A percentile compares a stretch with the other conserved stretches of the same genome.
Evolutionary conservation across 306 rosid species (phyloP).

Genomic region (Quillaja saponaria): DNA sequence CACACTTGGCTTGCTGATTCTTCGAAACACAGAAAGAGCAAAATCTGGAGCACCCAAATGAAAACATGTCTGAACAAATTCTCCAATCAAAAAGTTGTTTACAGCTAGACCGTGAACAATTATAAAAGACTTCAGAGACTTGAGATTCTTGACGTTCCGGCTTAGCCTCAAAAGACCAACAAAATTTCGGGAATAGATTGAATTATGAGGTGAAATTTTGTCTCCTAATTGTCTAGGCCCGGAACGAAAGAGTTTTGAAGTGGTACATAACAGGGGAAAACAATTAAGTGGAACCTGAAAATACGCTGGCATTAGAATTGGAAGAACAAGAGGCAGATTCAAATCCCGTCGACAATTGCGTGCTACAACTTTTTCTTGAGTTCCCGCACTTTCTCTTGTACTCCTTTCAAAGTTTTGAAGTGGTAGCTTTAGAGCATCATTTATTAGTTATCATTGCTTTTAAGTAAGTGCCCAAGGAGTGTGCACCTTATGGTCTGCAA

Average conservation of each 20-base stretch:
- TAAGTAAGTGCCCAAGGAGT: no score
- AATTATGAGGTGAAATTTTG: neutral
- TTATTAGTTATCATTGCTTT: no score
- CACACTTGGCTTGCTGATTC: constrained; percentile 30
- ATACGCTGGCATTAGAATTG: no score
- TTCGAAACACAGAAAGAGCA: constrained; percentile 28
- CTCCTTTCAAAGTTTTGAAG: no score
- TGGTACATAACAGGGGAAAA: no score
- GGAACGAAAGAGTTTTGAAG: constrained; percentile 3
- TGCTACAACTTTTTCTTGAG: no score
- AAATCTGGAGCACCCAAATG: constrained; percentile 33
- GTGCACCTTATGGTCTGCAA: no score
- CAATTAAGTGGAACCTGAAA: no score
- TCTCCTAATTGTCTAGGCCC: constrained; percentile 1
- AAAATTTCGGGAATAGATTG: constrained; percentile 15
- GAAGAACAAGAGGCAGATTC: no score
- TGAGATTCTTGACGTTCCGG: constrained; percentile 7
- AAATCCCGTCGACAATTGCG: no score
- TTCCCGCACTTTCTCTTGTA: no score
- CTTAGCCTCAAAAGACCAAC: constrained; percentile 31
- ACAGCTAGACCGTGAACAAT: constrained; percentile 23
- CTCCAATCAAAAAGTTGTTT: constrained; percentile 3
- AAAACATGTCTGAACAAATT: constrained; percentile 31
- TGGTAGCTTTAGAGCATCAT: no score
- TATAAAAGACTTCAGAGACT: constrained; percentile 27